These are phyloP conservation scores for Alloteropsis semialata DNA, from an alignment of 176 grass and related monocot genomes.

Conservation along the genomic window DNA sequence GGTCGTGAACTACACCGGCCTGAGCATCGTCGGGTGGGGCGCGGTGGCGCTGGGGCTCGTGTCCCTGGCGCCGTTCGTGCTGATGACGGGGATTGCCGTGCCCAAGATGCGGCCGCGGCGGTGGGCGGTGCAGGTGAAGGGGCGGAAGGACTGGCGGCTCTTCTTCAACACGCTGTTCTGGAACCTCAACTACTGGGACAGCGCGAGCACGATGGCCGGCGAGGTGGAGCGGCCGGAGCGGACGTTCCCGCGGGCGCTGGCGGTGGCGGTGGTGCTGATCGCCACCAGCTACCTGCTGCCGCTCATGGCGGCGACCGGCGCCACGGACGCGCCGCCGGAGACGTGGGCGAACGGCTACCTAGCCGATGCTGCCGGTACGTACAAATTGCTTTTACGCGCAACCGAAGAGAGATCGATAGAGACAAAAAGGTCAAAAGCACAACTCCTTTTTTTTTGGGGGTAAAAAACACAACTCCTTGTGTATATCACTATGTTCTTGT, in stretches of 20 bases:
- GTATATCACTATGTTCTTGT: neutral
- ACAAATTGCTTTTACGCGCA: neutral
- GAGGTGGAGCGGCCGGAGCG: constrained; percentile 49
- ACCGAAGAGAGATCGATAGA: neutral
- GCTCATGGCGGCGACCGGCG: constrained; percentile 41
- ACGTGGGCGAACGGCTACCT: constrained; percentile 46
- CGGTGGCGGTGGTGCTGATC: constrained; percentile 26
- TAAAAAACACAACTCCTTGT: neutral
- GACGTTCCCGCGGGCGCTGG: constrained; percentile 42
- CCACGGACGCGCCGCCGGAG: constrained; percentile 31
- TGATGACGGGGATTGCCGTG: constrained; percentile 34
- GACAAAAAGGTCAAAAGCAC: constrained; percentile 11
- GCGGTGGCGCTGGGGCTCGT: constrained; percentile 37
- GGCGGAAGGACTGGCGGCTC: constrained; percentile 41
- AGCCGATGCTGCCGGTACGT: constrained; percentile 29
- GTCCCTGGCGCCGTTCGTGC: constrained; percentile 41
- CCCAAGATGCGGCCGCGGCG: constrained; percentile 29
- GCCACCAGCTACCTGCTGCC: constrained; percentile 38
- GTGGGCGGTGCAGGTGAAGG: constrained; percentile 18
- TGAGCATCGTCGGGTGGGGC: constrained; percentile 45
- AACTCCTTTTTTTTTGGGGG: too few relatives aligned
- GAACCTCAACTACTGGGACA: constrained; percentile 66
- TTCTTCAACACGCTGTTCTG: constrained; percentile 61
- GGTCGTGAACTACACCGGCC: constrained; percentile 41
- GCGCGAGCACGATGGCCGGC: constrained; percentile 47